Percentiles rank a stretch among this genome's conserved stretches.
These are phyloP conservation scores for Rhododendron ferrugineum DNA, from an alignment of 148 eudicot genomes.

Conservation along the genomic window DNA sequence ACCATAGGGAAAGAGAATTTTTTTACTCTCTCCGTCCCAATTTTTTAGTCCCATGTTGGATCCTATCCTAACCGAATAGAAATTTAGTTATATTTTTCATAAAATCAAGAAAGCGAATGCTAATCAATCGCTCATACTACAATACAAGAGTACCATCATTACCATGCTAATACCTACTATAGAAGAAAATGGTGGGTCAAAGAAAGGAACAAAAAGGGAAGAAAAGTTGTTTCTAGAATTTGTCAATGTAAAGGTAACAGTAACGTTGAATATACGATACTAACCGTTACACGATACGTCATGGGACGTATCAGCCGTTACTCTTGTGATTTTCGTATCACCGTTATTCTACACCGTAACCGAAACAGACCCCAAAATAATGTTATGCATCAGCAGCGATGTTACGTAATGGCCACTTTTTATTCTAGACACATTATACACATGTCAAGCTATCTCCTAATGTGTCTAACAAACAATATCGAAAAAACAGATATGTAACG, in stretches of 20 bases:
- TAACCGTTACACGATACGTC: not conserved
- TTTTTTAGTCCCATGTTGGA: too few relatives aligned
- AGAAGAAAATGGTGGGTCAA: not conserved
- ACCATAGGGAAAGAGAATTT: not conserved
- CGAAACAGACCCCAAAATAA: not conserved
- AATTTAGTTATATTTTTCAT: not conserved
- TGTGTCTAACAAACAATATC: not conserved
- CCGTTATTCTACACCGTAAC: not conserved
- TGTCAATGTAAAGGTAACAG: not conserved
- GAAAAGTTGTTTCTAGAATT: not conserved
- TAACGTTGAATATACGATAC: not conserved
- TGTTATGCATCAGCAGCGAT: not conserved
- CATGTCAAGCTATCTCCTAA: not conserved
- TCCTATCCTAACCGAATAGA: not conserved
- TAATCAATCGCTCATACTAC: not conserved
- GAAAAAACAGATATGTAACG: not conserved
- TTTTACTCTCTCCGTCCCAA: not conserved
- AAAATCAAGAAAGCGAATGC: not conserved
- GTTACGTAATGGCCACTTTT: not conserved
- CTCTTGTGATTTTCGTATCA: not conserved
- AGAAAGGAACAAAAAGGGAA: not conserved
- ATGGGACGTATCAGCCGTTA: not conserved
- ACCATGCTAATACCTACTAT: not conserved
- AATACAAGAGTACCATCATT: not conserved
- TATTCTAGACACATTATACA: not conserved